Evolutionary conservation across 768 basidiomycete species (phyloP).

Genomic region (Coprinellus micaceus): DNA sequence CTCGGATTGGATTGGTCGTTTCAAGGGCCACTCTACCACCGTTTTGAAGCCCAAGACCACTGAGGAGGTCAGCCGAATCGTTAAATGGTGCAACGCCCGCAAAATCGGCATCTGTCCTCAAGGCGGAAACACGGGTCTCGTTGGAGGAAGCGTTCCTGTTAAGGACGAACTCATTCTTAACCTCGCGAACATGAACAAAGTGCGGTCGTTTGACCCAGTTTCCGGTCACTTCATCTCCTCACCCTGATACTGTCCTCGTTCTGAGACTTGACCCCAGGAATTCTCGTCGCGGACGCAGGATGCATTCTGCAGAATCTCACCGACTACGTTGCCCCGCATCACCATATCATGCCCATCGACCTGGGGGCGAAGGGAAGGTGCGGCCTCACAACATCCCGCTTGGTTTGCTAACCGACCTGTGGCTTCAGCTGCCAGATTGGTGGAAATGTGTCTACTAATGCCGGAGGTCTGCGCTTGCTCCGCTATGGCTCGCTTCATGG

Average conservation of each 20-base stretch:
- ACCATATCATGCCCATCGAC: constrained; percentile 96
- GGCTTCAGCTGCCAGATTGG: constrained; percentile 87
- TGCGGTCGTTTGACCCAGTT: constrained; percentile 80
- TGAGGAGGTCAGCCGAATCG: constrained; percentile 81
- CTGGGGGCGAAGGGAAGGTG: constrained; percentile 95
- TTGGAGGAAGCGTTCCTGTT: constrained; percentile 90
- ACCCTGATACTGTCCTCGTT: constrained; percentile 10
- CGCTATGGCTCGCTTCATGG: constrained; percentile 96
- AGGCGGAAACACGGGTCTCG: constrained; percentile 97
- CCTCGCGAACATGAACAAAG: constrained; percentile 74
- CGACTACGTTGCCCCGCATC: constrained; percentile 78
- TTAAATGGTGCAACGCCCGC: constrained; percentile 80
- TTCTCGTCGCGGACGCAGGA: constrained; percentile 90
- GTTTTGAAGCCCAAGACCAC: constrained; percentile 88
- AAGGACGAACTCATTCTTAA: constrained; percentile 86
- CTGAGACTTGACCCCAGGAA: constrained; percentile 45
- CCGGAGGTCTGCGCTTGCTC: constrained; percentile 91
- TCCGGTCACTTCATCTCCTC: constrained; percentile 51
- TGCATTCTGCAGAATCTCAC: constrained; percentile 88
- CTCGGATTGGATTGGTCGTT: constrained; percentile 95
- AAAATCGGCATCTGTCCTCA: constrained; percentile 92
- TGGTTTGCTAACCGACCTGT: not conserved
- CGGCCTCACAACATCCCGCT: constrained; percentile 11
- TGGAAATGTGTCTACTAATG: constrained; percentile 95
- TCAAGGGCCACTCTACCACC: constrained; percentile 76